Percentiles rank a stretch among this genome's conserved stretches.
These are phyloP conservation scores for Orbilia oligospora DNA, from an alignment of 2,329 filamentous ascomycete genomes.

Conservation along the genomic window DNA sequence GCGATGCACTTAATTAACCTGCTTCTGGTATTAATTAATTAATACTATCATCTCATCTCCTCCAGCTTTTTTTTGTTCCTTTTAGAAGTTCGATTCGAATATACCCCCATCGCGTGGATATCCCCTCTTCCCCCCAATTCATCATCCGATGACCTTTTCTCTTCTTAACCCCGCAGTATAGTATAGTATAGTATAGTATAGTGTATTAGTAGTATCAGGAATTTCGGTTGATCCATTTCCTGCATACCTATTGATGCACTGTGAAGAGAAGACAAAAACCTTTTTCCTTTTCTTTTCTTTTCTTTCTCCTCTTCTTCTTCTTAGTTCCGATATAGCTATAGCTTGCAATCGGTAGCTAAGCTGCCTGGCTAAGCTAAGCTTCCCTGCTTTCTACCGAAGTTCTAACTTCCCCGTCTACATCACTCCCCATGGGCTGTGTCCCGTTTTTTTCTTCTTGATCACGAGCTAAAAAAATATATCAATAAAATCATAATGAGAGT, in stretches of 20 bases:
- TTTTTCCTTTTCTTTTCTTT: neutral
- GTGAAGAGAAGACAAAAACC: conserved; percentile 9
- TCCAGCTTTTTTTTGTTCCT: neutral
- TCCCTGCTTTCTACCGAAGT: neutral
- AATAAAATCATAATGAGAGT: no score
- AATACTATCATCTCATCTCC: conserved; percentile 9
- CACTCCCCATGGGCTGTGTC: no score
- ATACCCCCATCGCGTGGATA: conserved; percentile 29
- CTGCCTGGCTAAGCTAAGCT: no score
- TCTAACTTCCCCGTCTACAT: no score
- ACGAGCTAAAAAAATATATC: neutral
- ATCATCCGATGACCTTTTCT: conserved; percentile 15
- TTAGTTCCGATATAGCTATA: neutral
- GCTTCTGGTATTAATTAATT: neutral
- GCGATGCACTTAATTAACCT: no score
- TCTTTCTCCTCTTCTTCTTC: no score
- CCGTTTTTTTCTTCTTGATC: neutral
- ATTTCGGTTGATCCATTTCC: conserved; percentile 10
- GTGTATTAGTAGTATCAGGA: no score
- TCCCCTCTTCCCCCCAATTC: neutral
- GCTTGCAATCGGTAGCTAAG: neutral
- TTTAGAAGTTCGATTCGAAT: conserved; percentile 43
- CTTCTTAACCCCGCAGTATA: conserved; percentile 18
- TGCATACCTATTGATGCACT: conserved; percentile 5
- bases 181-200: no score